These are phyloP conservation scores for Mortierella sp. DNA, from an alignment of 371 early-diverging fungal genomes.

Conservation along the genomic window DNA sequence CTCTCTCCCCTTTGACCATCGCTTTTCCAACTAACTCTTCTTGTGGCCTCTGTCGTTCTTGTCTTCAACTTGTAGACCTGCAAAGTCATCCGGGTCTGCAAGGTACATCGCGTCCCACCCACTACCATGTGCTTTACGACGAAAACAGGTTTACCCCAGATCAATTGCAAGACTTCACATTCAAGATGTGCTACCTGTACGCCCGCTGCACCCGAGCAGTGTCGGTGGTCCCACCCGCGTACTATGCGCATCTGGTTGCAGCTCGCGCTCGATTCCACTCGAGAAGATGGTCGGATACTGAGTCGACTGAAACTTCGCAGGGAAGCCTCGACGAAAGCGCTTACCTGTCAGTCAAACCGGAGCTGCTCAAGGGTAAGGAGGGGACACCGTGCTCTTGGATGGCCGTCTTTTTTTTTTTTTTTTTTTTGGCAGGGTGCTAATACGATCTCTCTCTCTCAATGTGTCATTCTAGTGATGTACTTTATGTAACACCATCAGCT, in stretches of 20 bases:
- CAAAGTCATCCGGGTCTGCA: conserved; percentile 91
- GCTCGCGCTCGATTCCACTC: conserved; percentile 75
- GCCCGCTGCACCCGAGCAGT: conserved; percentile 88
- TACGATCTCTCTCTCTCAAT: not conserved
- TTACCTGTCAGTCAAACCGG: conserved; percentile 36
- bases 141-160: conserved; percentile 86
- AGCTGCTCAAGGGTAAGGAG: conserved; percentile 24
- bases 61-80: conserved; percentile 54
- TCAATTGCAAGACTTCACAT: conserved; percentile 83
- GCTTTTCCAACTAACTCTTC: too few relatives aligned
- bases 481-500: too few relatives aligned
- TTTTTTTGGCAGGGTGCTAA: not conserved
- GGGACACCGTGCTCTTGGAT: not conserved
- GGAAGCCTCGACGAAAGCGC: conserved; percentile 23
- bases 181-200: conserved; percentile 90
- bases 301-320: conserved; percentile 7
- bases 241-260: conserved; percentile 80
- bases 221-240: conserved; percentile 61
- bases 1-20: too few relatives aligned
- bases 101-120: conserved; percentile 93
- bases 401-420: not conserved
- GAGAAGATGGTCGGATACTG: conserved; percentile 26
- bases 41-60: too few relatives aligned
- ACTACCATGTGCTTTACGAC: conserved; percentile 89
- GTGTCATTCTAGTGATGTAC: too few relatives aligned